Conservation (phyloP, 192 early-diverging fungal genomes). For the Phycomyces blakesleeanus region DNA sequence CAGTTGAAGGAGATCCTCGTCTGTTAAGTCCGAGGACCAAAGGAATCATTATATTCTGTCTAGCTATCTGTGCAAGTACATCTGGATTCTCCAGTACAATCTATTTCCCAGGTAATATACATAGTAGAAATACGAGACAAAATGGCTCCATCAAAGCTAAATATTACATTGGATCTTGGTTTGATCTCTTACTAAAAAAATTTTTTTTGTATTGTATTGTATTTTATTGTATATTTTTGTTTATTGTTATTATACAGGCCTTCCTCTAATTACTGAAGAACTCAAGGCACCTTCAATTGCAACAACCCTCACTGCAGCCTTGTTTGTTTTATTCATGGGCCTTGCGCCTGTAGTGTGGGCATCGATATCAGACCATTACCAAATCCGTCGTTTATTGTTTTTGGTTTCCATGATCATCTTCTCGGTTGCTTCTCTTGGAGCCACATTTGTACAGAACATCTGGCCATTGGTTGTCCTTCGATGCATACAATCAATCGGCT, state of each 20-base stretch:
- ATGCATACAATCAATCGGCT: constrained; percentile 41
- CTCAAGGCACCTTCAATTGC: constrained; percentile 33
- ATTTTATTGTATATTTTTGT: background rate
- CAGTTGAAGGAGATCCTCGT: constrained; percentile 22
- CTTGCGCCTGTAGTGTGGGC: constrained; percentile 40
- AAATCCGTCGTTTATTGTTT: constrained; percentile 39
- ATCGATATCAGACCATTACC: constrained; percentile 39
- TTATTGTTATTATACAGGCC: background rate
- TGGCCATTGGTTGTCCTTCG: constrained; percentile 35
- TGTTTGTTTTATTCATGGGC: constrained; percentile 47
- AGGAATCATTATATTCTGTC: constrained; percentile 6
- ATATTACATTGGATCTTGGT: no score
- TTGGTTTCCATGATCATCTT: constrained; percentile 36
- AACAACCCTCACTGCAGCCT: constrained; percentile 39
- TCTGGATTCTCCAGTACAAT: constrained; percentile 22
- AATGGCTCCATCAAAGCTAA: background rate
- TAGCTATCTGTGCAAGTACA: constrained; percentile 11
- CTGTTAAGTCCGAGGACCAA: background rate
- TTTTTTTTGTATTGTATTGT: no score
- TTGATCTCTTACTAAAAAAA: no score
- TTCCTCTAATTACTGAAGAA: constrained; percentile 34
- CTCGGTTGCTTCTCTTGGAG: constrained; percentile 38
- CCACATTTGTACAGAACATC: constrained; percentile 33
- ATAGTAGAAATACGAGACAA: background rate
- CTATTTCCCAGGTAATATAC: constrained; percentile 20